These are phyloP conservation scores for Curvularia sp. DNA, from an alignment of 2,329 filamentous ascomycete species.

Conservation along the genomic window DNA sequence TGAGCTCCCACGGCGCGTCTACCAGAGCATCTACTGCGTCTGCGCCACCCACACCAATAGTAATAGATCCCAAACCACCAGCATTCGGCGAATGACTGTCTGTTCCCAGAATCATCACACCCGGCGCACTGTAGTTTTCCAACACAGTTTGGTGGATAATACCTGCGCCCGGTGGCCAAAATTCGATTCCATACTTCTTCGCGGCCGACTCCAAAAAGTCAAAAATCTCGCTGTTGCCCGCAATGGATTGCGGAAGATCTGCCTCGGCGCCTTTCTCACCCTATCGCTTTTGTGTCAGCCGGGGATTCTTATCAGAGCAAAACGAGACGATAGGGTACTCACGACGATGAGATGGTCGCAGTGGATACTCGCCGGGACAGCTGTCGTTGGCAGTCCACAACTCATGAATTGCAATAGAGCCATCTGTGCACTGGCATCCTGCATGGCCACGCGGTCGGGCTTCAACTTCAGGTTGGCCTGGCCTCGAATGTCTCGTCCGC, in stretches of 20 bases:
- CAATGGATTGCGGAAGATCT: slow-evolving; percentile 84
- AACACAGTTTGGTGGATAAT: slow-evolving; percentile 90
- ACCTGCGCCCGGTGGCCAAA: slow-evolving; percentile 51
- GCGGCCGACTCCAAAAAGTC: slow-evolving; percentile 91
- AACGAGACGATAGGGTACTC: neutral
- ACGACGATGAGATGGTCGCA: slow-evolving; percentile 96
- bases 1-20: slow-evolving; percentile 95
- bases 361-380: slow-evolving; percentile 95
- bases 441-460: slow-evolving; percentile 97
- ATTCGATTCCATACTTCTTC: slow-evolving; percentile 57
- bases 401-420: slow-evolving; percentile 98
- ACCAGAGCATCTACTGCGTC: slow-evolving; percentile 97
- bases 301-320: neutral
- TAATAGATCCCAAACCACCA: slow-evolving; percentile 90
- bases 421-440: slow-evolving; percentile 99
- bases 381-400: slow-evolving; percentile 85
- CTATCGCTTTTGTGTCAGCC: slow-evolving; percentile 5
- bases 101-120: slow-evolving; percentile 97
- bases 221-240: slow-evolving; percentile 95
- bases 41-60: slow-evolving; percentile 95
- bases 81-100: slow-evolving; percentile 98
- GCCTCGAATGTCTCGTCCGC: slow-evolving; percentile 83
- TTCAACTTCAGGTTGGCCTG: slow-evolving; percentile 95
- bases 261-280: slow-evolving; percentile 80
- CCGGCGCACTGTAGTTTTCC: slow-evolving; percentile 97